Evolutionary conservation across 768 basidiomycete genomes (phyloP), one percentile per base, ranked within the genome.

Genomic region (Lactarius pseudohatsudake): DNA sequence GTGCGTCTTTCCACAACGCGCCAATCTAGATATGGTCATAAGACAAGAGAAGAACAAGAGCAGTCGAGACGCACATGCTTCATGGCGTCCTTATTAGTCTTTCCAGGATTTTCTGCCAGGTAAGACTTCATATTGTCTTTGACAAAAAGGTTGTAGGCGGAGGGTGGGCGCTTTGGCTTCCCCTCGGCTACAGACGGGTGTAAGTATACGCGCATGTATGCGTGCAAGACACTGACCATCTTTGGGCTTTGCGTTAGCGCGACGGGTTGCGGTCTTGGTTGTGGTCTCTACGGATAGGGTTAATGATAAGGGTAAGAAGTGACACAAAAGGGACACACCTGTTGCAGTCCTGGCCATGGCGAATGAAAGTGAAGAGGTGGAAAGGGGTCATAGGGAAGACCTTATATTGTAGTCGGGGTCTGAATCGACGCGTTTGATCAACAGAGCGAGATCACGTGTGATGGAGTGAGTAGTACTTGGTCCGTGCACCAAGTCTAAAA

Each of bases 141-240:
- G 70, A 86, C 82, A 72, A 82, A 88, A 54, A 81, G 74, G 71
- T 87, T 85, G 73, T 88, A 88, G 16, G 84, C 83, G 1, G 79
- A 80, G 1, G 85, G 85, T n/a, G 81, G 77, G 57, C 86, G 85
- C 70, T 86, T 86, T 13, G 80, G 76, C 69, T 85, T 85, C 56
- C 74, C 45, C 47, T 59, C 43, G 9, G 16, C 61, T 59, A 40
- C 20, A 18, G 47, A n/a, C 53, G 59, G 45, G 20, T 53, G 64
- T 32, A 58, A 58, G 38, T n/a, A 34, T 56, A 62, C 30, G 62
- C 30, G 62, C 59, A 60, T 65, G 59, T 62, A 62, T 45, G 34
- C 34, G 30, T 16, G 5, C 28, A 15, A 16, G 22, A 18, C 15
- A 73, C 81, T 79, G 20, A 64, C 70, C 28, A 53, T 69, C 70